Percentiles rank a stretch among this genome's conserved stretches.
These are phyloP conservation scores for Phytophthora constricta DNA, from an alignment of 352 stramenopile genomes.

Conservation along the genomic window DNA sequence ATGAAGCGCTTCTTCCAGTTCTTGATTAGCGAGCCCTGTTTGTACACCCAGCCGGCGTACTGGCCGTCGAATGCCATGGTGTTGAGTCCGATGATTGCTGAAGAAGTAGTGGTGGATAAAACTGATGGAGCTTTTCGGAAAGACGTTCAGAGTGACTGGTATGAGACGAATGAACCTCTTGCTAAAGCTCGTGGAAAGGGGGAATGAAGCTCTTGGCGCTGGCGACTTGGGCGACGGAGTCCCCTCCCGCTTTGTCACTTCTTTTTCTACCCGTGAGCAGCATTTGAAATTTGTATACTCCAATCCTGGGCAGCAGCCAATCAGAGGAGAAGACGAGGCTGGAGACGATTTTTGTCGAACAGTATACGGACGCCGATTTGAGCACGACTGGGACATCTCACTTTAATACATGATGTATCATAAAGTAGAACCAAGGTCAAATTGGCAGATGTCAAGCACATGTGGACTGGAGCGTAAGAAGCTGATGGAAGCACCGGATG, in stretches of 20 bases:
- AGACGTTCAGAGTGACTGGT: too few species aligned
- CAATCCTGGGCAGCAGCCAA: slow-evolving; percentile 19
- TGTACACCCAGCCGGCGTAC: slow-evolving; percentile 84
- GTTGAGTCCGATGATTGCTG: too few species aligned
- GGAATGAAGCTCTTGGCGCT: slow-evolving; percentile 13
- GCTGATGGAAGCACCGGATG: not conserved
- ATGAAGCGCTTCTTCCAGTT: slow-evolving; percentile 91
- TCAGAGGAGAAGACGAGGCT: too few species aligned
- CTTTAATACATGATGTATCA: not conserved
- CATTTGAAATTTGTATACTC: slow-evolving; percentile 19
- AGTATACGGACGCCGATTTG: too few species aligned
- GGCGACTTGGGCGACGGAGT: not conserved
- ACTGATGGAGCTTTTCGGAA: too few species aligned
- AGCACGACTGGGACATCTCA: not conserved
- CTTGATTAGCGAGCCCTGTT: slow-evolving; percentile 78
- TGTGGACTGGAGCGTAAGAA: too few species aligned
- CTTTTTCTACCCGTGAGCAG: slow-evolving; percentile 3
- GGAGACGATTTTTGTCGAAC: too few species aligned
- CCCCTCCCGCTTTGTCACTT: slow-evolving; percentile 5
- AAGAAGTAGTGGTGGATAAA: too few species aligned
- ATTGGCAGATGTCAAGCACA: not conserved
- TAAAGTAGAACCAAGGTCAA: too few species aligned
- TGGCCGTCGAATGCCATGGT: slow-evolving; percentile 55
- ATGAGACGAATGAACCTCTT: not conserved
- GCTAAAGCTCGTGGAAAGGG: slow-evolving; percentile 5